phyloP scores from a whole-genome alignment of 2,329 filamentous ascomycete species.

The Polytolypa hystricis region DNA sequence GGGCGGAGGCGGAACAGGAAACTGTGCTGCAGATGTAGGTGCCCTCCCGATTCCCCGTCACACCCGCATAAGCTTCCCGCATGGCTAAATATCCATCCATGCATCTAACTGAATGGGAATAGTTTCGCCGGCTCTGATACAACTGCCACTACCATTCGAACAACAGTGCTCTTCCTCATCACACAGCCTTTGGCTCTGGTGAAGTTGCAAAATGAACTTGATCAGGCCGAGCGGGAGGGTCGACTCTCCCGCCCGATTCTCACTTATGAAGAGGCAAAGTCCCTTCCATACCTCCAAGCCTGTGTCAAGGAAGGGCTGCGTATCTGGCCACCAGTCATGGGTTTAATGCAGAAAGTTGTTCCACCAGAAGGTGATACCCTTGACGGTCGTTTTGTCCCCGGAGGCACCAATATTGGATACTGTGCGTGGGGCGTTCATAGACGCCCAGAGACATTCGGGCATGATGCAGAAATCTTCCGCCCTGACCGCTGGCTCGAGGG shows the following conservation, averaged over 20 bases:
- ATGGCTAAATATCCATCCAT: background rate
- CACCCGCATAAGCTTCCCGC: background rate
- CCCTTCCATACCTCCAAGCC: conserved; percentile 19
- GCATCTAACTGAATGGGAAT: conserved; percentile 1
- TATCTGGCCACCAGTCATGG: conserved; percentile 27
- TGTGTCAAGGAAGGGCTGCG: conserved; percentile 18
- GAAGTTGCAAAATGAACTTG: conserved; percentile 15
- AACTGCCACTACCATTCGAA: conserved; percentile 12
- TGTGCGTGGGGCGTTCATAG: conserved; percentile 33
- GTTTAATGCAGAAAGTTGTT: conserved; percentile 25
- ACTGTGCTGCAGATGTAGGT: conserved; percentile 6
- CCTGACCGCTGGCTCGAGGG: conserved; percentile 40
- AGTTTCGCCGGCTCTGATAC: conserved; percentile 15
- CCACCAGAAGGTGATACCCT: conserved; percentile 30
- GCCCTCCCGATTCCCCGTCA: background rate
- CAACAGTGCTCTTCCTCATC: conserved; percentile 10
- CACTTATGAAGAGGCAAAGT: conserved; percentile 12
- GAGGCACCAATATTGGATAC: conserved; percentile 37
- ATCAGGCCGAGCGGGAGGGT: conserved; percentile 7
- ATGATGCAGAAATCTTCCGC: conserved; percentile 32
- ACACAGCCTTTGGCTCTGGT: conserved; percentile 10
- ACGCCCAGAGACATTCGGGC: conserved; percentile 16
- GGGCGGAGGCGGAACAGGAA: conserved; percentile 4
- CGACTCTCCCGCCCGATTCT: conserved; percentile 7
- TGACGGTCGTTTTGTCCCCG: conserved; percentile 34